Conservation (phyloP, 2,329 filamentous ascomycete genomes). For the Exutisphaerella laricina region DNA sequence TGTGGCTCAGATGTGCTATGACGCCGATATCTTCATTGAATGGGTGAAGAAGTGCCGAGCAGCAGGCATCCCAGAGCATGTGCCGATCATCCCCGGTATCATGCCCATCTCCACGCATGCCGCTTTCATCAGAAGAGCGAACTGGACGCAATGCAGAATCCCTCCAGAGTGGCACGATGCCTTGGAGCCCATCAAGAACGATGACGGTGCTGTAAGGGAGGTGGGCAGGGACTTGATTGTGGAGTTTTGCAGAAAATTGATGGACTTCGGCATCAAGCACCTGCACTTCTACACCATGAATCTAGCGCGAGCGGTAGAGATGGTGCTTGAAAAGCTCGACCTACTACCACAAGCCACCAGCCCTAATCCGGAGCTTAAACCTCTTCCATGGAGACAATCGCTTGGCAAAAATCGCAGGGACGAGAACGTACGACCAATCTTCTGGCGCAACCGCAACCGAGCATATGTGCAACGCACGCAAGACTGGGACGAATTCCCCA, state of each 20-base stretch:
- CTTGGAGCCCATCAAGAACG: conserved; percentile 91
- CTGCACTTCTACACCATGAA: conserved; percentile 99
- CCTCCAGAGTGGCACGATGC: conserved; percentile 74
- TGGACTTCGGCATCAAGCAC: conserved; percentile 73
- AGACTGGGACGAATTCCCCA: conserved; percentile 98
- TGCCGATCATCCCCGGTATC: conserved; percentile 80
- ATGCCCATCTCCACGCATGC: conserved; percentile 96
- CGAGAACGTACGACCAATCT: conserved; percentile 95
- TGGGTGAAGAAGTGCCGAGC: conserved; percentile 86
- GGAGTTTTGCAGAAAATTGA: conserved; percentile 80
- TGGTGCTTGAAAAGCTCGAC: conserved; percentile 85
- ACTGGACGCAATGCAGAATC: conserved; percentile 82
- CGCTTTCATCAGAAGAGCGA: conserved; percentile 81
- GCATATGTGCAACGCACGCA: conserved; percentile 94
- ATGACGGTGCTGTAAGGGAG: conserved; percentile 86
- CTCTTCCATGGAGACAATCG: conserved; percentile 95
- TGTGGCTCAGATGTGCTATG: conserved; percentile 99
- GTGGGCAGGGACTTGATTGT: conserved; percentile 82
- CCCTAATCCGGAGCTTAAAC: conserved; percentile 47
- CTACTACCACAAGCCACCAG: conserved; percentile 73
- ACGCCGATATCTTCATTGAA: conserved; percentile 86
- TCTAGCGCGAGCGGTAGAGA: conserved; percentile 83
- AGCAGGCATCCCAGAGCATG: conserved; percentile 62
- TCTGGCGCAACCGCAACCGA: conserved; percentile 96
- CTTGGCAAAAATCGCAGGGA: conserved; percentile 80